Evolutionary conservation across 179 eudicot species (phyloP), one percentile per base, ranked within the genome.

Genomic region (Sideroxylon spinosum): DNA sequence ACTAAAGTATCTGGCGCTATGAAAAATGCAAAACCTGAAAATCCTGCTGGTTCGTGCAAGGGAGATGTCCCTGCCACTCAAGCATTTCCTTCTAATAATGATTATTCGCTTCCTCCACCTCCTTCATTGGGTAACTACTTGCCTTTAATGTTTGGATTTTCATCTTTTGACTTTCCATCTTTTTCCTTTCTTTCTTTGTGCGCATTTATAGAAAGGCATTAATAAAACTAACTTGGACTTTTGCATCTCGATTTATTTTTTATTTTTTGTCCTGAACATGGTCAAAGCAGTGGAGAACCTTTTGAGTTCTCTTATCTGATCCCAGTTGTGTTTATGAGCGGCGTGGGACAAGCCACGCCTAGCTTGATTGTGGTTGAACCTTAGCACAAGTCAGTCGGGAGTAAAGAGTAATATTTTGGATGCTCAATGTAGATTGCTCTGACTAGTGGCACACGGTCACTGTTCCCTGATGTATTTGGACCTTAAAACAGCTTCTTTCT

Each of bases 91-190:
- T 76, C 78, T 80, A 62, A 59, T 37, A 70, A 78, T 28, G 81
- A 77, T 71, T 78, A 32, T 78, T 86, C 85, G 77, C 86, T 86
- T 63, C 87, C 89, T 60, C 89, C 87, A n/a, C 92, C 90, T 64
- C 83, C 84, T 76, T 57, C 83, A 67, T 82, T 88, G 14, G 92
- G 97, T 90, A 85, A 79, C 60, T 73, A 37, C 57, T 60, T 56
- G 11, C 53, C 25, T 71, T 55, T 7, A 56, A 49, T 49, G 77
- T 71, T 71, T 55, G 74, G 37, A 32, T 11, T 14, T 26, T 68
- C 23, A 76, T 60, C 6, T 50, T 20, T 50, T 32, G 50, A 20
- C 9, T 57, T 61, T 49, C 57, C 59, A 26, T 44, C 19, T 46
- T 75, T 25, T 56, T 50, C 23, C 28, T 46, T 60, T 60, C 59